Conservation (phyloP, 306 rosid genomes). For the Medicago ruthenica region DNA sequence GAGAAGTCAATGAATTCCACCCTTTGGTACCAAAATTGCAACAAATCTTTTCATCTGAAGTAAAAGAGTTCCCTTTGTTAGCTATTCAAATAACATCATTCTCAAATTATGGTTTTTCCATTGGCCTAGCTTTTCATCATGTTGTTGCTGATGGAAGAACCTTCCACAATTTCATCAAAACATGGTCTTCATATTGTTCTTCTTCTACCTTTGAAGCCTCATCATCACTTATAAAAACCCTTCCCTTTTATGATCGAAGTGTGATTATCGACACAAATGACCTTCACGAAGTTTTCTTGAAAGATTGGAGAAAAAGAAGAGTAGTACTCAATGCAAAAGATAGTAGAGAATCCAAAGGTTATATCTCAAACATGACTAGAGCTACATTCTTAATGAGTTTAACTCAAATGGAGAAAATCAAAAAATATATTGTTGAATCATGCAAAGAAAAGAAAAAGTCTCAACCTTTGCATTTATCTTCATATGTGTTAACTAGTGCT, state of each 20-base stretch:
- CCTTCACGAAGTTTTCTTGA: slow-evolving; percentile 46
- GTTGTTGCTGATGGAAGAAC: slow-evolving; percentile 59
- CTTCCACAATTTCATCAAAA: slow-evolving; percentile 54
- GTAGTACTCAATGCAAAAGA: not conserved
- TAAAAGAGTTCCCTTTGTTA: slow-evolving; percentile 43
- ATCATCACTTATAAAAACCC: not conserved
- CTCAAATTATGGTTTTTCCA: slow-evolving; percentile 52
- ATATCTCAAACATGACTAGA: slow-evolving; percentile 41
- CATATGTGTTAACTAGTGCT: slow-evolving; percentile 57
- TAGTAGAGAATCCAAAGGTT: not conserved
- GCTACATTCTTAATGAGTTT: slow-evolving; percentile 45
- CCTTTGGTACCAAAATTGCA: slow-evolving; percentile 48
- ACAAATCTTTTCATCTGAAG: not conserved
- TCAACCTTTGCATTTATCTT: slow-evolving; percentile 44
- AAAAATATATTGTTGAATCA: slow-evolving; percentile 25
- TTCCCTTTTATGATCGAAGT: slow-evolving; percentile 44
- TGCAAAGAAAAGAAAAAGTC: slow-evolving; percentile 40
- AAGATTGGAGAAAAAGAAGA: slow-evolving; percentile 52
- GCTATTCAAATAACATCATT: slow-evolving; percentile 53
- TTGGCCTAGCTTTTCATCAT: slow-evolving; percentile 52
- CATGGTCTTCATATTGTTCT: slow-evolving; percentile 55
- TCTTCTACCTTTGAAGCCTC: slow-evolving; percentile 4
- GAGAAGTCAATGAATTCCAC: slow-evolving; percentile 41
- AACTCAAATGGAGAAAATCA: slow-evolving; percentile 46
- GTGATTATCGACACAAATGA: slow-evolving; percentile 48